phyloP scores from a whole-genome alignment of 257 asterid genomes.

The Jasminum sambac region DNA sequence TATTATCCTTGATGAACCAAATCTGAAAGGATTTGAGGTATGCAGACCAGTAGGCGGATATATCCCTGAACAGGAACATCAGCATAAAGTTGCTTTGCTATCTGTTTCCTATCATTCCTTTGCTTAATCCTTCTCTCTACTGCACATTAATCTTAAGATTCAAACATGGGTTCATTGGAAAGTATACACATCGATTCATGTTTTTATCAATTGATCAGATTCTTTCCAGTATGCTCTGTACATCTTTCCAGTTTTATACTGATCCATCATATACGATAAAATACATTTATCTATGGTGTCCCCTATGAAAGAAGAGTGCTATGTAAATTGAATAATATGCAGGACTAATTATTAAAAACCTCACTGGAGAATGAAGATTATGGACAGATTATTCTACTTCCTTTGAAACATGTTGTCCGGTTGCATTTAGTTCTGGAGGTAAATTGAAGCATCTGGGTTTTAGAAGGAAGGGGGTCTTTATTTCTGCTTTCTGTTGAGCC shows the following conservation, averaged over 20 bases:
- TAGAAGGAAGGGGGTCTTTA: neutral
- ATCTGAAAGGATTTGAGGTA: conserved; percentile 67
- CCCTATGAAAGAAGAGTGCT: neutral
- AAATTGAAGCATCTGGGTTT: neutral
- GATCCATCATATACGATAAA: neutral
- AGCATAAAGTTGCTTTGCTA: conserved; percentile 15
- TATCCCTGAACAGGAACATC: conserved; percentile 7
- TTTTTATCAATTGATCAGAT: neutral
- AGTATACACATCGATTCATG: neutral
- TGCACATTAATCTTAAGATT: neutral
- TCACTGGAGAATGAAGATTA: neutral
- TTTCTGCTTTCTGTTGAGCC: neutral
- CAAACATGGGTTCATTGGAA: neutral
- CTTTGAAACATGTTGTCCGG: neutral
- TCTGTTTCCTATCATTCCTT: conserved; percentile 3
- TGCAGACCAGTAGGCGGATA: conserved; percentile 29
- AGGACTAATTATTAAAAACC: neutral
- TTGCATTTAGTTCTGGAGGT: neutral
- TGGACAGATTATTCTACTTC: neutral
- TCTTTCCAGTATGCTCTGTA: neutral
- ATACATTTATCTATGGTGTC: neutral
- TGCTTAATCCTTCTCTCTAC: conserved; percentile 1
- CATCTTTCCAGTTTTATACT: neutral
- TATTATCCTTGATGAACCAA: conserved; percentile 64
- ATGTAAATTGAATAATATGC: neutral